Percentiles rank a stretch among this genome's conserved stretches.
Conservation (phyloP, 306 rosid genomes). For the Cajanus cajan region DNA sequence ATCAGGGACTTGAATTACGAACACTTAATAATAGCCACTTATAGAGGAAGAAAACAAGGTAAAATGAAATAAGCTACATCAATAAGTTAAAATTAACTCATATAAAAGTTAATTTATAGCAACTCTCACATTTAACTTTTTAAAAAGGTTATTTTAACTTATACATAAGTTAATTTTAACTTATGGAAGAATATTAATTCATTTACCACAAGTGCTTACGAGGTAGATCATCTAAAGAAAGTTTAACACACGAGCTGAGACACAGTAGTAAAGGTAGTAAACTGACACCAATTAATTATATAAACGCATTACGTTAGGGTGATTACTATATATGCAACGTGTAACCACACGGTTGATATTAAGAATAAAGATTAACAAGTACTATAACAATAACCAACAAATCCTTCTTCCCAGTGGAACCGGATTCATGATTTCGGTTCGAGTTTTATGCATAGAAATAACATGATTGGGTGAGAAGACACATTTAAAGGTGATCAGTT, state of each 20-base stretch:
- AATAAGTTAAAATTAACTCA: not conserved
- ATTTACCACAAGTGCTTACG: not conserved
- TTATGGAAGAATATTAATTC: not conserved
- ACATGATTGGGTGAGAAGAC: no score
- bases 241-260: not conserved
- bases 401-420: no score
- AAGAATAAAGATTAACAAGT: not conserved
- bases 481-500: no score
- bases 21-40: no score
- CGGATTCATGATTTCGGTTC: no score
- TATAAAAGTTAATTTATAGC: not conserved
- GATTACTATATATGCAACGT: not conserved
- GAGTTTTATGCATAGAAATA: no score
- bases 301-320: not conserved
- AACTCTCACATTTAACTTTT: not conserved
- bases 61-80: not conserved
- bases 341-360: not conserved
- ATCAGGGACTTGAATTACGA: not conserved
- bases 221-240: not conserved
- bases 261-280: not conserved
- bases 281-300: not conserved
- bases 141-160: not conserved
- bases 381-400: no score
- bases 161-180: not conserved
- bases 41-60: not conserved